These are phyloP conservation scores for Symbiodinium pilosum DNA, from an alignment of 73 alveolate species.

Conservation along the genomic window DNA sequence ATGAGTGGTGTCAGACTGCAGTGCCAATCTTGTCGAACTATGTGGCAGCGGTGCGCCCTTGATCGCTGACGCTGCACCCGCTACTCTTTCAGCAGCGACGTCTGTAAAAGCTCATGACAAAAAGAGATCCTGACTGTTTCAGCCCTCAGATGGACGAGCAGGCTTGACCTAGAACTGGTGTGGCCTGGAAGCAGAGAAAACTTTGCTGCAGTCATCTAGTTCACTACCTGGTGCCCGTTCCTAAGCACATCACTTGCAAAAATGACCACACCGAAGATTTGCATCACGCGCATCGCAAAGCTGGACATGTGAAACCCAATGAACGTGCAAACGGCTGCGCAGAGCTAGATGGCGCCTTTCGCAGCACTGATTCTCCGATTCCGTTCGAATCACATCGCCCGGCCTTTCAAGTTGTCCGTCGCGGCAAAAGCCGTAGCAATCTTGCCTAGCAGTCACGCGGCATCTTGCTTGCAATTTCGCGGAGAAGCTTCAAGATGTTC, in stretches of 20 bases:
- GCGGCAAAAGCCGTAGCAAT: conserved; percentile 7
- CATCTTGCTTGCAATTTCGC: background rate
- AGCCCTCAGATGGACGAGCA: no score
- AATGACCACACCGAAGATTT: background rate
- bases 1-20: no score
- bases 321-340: background rate
- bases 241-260: background rate
- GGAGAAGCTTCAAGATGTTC: background rate
- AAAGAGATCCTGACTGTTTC: no score
- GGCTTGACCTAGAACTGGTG: background rate
- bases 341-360: background rate
- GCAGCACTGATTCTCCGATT: background rate
- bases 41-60: no score
- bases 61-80: no score
- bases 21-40: no score
- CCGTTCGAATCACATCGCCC: background rate
- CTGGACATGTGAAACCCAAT: background rate
- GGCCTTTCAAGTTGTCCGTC: conserved; percentile 4
- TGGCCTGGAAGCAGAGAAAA: background rate
- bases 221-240: background rate
- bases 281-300: background rate
- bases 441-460: background rate
- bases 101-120: no score
- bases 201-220: background rate
- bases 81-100: no score